phyloP scores from a whole-genome alignment of 805 yeast genomes.

The Teunomyces gatunensis region DNA sequence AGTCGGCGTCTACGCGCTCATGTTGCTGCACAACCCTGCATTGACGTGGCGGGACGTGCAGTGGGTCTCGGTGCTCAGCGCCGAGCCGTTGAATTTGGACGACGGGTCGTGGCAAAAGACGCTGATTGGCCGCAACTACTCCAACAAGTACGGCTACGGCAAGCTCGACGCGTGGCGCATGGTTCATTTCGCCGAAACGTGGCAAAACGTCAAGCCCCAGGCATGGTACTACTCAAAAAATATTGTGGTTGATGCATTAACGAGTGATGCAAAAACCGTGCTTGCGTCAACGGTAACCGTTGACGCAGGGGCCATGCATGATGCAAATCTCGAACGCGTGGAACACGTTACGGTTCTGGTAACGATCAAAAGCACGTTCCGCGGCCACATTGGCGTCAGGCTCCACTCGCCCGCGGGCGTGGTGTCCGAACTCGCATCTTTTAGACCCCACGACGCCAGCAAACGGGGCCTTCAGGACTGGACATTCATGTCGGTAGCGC shows the following conservation, averaged over 20 bases:
- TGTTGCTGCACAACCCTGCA: slow-evolving; percentile 77
- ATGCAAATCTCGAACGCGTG: slow-evolving; percentile 61
- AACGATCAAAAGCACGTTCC: slow-evolving; percentile 55
- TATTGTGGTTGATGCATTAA: slow-evolving; percentile 26
- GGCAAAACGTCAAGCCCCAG: slow-evolving; percentile 90
- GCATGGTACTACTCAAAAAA: slow-evolving; percentile 64
- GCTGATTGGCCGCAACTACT: slow-evolving; percentile 64
- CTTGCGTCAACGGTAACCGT: slow-evolving; percentile 39
- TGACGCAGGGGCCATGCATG: slow-evolving; percentile 42
- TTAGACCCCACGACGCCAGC: slow-evolving; percentile 58
- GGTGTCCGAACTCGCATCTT: slow-evolving; percentile 68
- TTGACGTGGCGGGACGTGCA: slow-evolving; percentile 96
- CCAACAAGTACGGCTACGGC: slow-evolving; percentile 91
- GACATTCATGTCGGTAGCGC: slow-evolving; percentile 97
- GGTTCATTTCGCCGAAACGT: slow-evolving; percentile 67
- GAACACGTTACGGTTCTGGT: slow-evolving; percentile 88
- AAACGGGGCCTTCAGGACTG: slow-evolving; percentile 66
- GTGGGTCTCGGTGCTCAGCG: slow-evolving; percentile 69
- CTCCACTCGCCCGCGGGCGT: slow-evolving; percentile 76
- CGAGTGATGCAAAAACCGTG: slow-evolving; percentile 8
- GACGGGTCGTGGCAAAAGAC: slow-evolving; percentile 77
- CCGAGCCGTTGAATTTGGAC: slow-evolving; percentile 62
- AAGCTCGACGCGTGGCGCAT: slow-evolving; percentile 78
- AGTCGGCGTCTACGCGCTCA: slow-evolving; percentile 89
- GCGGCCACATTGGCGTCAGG: slow-evolving; percentile 70